Evolutionary conservation across 805 yeast genomes (phyloP).

Genomic region (Candida tammaniensis): DNA sequence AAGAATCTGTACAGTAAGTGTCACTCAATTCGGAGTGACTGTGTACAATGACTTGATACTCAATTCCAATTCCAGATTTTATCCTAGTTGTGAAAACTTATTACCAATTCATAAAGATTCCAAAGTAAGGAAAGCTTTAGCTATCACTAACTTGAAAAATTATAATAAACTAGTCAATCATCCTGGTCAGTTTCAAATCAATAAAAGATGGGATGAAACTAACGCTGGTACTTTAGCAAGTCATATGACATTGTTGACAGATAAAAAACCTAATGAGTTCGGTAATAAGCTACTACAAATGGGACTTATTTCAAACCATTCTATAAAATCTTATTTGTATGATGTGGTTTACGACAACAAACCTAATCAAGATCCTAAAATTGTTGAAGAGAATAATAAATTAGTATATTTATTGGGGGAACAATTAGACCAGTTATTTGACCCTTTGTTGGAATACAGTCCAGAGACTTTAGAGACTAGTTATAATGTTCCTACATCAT

Average conservation of each 20-base stretch:
- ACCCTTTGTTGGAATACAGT: slow-evolving; percentile 85
- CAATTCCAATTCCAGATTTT: slow-evolving; percentile 61
- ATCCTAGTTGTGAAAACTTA: slow-evolving; percentile 75
- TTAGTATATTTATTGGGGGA: slow-evolving; percentile 77
- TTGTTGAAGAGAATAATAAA: slow-evolving; percentile 67
- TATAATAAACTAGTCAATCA: slow-evolving; percentile 54
- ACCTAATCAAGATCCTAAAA: slow-evolving; percentile 21
- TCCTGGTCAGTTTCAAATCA: slow-evolving; percentile 37
- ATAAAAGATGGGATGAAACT: slow-evolving; percentile 64
- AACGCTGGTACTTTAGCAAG: slow-evolving; percentile 80
- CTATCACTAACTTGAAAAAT: slow-evolving; percentile 67
- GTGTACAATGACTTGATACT: slow-evolving; percentile 58
- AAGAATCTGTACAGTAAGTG: slow-evolving; percentile 50
- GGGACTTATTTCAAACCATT: slow-evolving; percentile 55
- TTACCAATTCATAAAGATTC: slow-evolving; percentile 45
- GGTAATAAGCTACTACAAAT: slow-evolving; percentile 54
- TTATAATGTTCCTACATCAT: slow-evolving; percentile 57
- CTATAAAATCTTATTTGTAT: slow-evolving; percentile 52
- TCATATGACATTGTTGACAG: slow-evolving; percentile 52
- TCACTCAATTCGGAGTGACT: slow-evolving; percentile 67
- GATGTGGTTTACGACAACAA: slow-evolving; percentile 73
- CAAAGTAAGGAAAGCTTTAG: slow-evolving; percentile 70
- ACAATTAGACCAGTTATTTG: slow-evolving; percentile 84
- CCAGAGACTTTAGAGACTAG: slow-evolving; percentile 80
- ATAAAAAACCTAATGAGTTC: slow-evolving; percentile 51